Percentiles rank a stretch among this genome's conserved stretches.
Conservation (phyloP, 73 alveolate species). For the Symbiodinium natans region DNA sequence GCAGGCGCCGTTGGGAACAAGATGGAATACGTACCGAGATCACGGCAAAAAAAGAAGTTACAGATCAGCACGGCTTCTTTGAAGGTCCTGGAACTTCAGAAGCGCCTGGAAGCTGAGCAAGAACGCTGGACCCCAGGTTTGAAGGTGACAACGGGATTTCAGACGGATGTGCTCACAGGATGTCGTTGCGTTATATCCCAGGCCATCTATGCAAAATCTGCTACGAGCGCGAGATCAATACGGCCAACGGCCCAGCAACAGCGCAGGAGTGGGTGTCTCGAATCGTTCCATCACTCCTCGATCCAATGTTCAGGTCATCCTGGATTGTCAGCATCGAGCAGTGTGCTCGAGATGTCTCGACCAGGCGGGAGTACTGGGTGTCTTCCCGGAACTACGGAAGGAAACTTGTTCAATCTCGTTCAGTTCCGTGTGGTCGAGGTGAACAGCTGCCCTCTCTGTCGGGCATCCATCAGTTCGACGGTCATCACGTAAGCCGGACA, state of each 20-base stretch:
- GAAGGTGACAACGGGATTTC: neutral
- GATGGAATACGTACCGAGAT: neutral
- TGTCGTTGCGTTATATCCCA: slow-evolving; percentile 36
- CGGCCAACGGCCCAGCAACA: neutral
- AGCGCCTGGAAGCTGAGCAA: slow-evolving; percentile 92
- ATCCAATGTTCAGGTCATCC: slow-evolving; percentile 85
- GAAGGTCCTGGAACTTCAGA: slow-evolving; percentile 81
- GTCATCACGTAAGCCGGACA: slow-evolving; percentile 63
- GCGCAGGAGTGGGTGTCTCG: neutral
- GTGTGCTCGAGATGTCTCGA: slow-evolving; percentile 96
- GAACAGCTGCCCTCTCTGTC: slow-evolving; percentile 56
- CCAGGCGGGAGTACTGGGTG: slow-evolving; percentile 13
- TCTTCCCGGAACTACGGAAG: too few relatives aligned
- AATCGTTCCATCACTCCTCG: neutral
- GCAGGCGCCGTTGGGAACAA: neutral
- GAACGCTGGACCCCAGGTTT: slow-evolving; percentile 20
- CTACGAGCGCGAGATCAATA: slow-evolving; percentile 96
- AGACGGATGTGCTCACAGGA: neutral
- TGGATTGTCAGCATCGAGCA: slow-evolving; percentile 97
- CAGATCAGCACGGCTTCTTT: too few relatives aligned
- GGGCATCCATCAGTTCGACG: slow-evolving; percentile 59
- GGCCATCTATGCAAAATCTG: slow-evolving; percentile 96
- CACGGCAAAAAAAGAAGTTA: too few relatives aligned
- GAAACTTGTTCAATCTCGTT: too few relatives aligned
- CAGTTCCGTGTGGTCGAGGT: neutral